phyloP scores from a whole-genome alignment of 2,329 filamentous ascomycete species.

The Fusarium sp. region DNA sequence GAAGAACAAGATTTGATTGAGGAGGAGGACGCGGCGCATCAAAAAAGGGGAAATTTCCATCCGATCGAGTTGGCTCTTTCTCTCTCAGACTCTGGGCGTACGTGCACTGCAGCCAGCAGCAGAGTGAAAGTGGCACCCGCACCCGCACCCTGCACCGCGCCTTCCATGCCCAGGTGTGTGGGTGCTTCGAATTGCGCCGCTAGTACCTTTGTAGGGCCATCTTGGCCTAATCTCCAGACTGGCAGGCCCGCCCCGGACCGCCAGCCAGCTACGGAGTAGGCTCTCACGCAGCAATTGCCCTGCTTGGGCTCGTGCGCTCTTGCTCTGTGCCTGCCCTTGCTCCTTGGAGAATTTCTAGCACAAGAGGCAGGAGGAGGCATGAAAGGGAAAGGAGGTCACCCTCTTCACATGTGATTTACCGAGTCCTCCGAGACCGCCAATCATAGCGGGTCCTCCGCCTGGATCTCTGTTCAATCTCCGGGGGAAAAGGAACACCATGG shows the following conservation, averaged over 20 bases:
- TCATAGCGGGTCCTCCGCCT: constrained; percentile 13
- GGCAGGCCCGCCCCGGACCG: constrained; percentile 28
- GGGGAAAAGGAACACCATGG: not conserved
- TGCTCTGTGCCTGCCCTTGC: constrained; percentile 3
- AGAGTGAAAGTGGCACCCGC: constrained; percentile 42
- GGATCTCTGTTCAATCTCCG: constrained; percentile 7
- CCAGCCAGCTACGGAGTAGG: not conserved
- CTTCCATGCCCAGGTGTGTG: constrained; percentile 22
- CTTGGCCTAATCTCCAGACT: constrained; percentile 38
- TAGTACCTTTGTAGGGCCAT: constrained; percentile 39
- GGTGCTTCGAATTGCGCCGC: constrained; percentile 34
- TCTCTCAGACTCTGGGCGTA: not conserved
- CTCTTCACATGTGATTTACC: constrained; percentile 52
- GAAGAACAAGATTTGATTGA: constrained; percentile 42
- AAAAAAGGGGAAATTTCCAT: constrained; percentile 56
- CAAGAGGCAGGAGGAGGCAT: constrained; percentile 26
- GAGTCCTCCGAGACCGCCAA: constrained; percentile 36
- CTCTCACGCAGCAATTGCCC: not conserved
- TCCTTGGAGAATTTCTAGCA: constrained; percentile 21
- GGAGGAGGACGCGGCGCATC: constrained; percentile 43
- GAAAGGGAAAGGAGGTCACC: constrained; percentile 30
- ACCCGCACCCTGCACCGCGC: constrained; percentile 17
- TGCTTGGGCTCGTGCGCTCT: constrained; percentile 22
- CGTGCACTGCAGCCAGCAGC: constrained; percentile 17
- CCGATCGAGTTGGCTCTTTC: constrained; percentile 37